Percentiles rank a stretch among this genome's conserved stretches.
These are phyloP conservation scores for Penicillium sclerotiorum DNA, from an alignment of 2,329 filamentous ascomycete species.

Conservation along the genomic window DNA sequence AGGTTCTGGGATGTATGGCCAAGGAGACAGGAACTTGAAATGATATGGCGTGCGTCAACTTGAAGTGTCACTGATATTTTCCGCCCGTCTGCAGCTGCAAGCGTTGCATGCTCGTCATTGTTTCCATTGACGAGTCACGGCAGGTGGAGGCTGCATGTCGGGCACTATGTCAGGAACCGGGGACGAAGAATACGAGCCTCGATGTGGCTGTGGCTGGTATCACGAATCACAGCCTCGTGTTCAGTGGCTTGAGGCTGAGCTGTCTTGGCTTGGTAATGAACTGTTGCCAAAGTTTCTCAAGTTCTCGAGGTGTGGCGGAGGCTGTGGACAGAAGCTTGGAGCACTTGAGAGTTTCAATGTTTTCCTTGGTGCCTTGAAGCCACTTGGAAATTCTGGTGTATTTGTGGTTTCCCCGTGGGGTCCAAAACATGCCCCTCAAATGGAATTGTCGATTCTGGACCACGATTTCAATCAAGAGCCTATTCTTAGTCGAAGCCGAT, in stretches of 20 bases:
- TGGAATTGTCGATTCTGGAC: neutral
- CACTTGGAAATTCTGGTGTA: neutral
- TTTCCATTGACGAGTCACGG: neutral
- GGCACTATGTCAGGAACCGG: neutral
- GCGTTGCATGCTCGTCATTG: slow-evolving; percentile 3
- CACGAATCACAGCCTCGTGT: slow-evolving; percentile 12
- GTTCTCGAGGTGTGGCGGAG: slow-evolving; percentile 14
- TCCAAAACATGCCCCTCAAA: slow-evolving; percentile 13
- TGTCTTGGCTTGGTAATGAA: neutral
- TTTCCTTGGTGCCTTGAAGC: too few species aligned
- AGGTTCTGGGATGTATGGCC: neutral
- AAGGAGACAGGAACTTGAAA: neutral
- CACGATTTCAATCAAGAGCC: too few species aligned
- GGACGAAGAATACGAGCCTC: neutral
- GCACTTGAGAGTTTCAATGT: too few species aligned
- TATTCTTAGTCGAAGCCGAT: slow-evolving; percentile 15
- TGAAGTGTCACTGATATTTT: neutral
- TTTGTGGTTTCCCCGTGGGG: slow-evolving; percentile 13
- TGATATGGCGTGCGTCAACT: neutral
- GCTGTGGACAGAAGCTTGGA: neutral
- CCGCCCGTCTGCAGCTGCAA: too few species aligned
- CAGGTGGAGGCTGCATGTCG: neutral
- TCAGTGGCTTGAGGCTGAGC: slow-evolving; percentile 22
- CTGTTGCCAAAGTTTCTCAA: neutral
- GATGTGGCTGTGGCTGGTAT: slow-evolving; percentile 18